Base-by-base conservation (phyloP, 2,329 filamentous ascomycete genomes). In the Clarireedia paspali region DNA sequence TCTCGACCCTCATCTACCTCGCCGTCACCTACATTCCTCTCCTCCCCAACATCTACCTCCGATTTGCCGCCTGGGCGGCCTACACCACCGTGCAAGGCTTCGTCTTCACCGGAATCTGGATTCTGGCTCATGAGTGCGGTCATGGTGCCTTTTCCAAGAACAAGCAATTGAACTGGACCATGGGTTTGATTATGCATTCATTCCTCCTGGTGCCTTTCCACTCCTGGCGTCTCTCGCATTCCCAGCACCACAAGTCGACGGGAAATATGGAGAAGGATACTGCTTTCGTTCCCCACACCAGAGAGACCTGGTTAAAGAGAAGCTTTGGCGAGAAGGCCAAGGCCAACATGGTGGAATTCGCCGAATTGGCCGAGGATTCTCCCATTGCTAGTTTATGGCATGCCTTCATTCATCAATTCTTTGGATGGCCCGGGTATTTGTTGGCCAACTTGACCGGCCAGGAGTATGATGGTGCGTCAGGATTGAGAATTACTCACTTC, bases 191-290 rank as follows among this genome's bases (percentile, higher is more conserved):
- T 55, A 72, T 83, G 45, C 85, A 89, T 74, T 86, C 82, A 5
- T 76, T 79, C 62, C 75, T 89, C 39, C 70, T 86, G 58, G 84
- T 86, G 2, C 86, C 86, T 3, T 89, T 84, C 73, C 88, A 87
- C 73, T 83, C 80, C 49, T 89, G 85, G 85, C 83, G 86, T 72
- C 83, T 82, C 68, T 84, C 80, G 34, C 86, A 89, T 70, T 77
- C 79, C 57, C 79, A 84, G 50, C 86, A 89, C 71, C 86, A 89
- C 72, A 80, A 79, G 62, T 85, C 81, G 70, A 83, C 82, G 46
- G 82, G 82, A 61, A 79, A 87, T 72, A 82, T 86, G 73, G 77
- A 83, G 57, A 83, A 82, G 73, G 84, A 87, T 68, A 84, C 83
- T 67, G 81, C 78, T 20, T 85, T 84, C 59, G 82, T 85, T 15